Conservation (phyloP, 805 yeast species). For the Naumovozyma castellii region DNA sequence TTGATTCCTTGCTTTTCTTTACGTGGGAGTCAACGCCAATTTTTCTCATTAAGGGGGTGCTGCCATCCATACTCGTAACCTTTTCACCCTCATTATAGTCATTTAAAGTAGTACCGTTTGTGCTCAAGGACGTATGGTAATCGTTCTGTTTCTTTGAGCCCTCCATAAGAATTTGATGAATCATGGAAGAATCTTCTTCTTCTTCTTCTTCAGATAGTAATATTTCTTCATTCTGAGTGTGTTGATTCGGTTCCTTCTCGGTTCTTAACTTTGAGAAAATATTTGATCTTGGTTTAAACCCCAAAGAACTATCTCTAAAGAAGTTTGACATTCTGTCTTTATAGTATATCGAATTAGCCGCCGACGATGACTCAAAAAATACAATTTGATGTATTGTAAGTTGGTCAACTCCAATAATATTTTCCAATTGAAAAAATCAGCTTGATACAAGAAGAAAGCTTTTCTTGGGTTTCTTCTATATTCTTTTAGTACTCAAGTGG, state of each 20-base stretch:
- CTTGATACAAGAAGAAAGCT: not conserved
- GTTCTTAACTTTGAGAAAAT: slow-evolving; percentile 23
- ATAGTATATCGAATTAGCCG: slow-evolving; percentile 13
- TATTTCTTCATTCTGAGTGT: slow-evolving; percentile 1
- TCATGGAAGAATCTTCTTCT: slow-evolving; percentile 14
- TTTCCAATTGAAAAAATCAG: no score
- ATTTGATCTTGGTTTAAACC: slow-evolving; percentile 28
- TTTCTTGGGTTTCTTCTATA: not conserved
- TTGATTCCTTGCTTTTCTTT: not conserved
- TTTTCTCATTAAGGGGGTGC: no score
- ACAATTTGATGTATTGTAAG: no score
- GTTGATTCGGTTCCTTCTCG: slow-evolving; percentile 1
- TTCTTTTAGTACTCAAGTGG: no score
- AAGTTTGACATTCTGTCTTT: slow-evolving; percentile 25
- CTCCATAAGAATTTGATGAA: slow-evolving; percentile 6
- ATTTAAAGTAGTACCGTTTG: not conserved
- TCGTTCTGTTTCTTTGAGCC: not conserved
- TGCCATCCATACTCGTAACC: not conserved
- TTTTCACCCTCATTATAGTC: not conserved
- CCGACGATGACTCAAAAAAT: slow-evolving; percentile 9
- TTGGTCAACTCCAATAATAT: no score
- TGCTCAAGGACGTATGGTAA: not conserved
- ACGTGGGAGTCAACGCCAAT: no score
- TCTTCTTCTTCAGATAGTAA: slow-evolving; percentile 8
- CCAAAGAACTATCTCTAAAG: slow-evolving; percentile 24